Conservation (phyloP, 1,284 basidiomycete genomes). For the Sporisorium exsertum region DNA sequence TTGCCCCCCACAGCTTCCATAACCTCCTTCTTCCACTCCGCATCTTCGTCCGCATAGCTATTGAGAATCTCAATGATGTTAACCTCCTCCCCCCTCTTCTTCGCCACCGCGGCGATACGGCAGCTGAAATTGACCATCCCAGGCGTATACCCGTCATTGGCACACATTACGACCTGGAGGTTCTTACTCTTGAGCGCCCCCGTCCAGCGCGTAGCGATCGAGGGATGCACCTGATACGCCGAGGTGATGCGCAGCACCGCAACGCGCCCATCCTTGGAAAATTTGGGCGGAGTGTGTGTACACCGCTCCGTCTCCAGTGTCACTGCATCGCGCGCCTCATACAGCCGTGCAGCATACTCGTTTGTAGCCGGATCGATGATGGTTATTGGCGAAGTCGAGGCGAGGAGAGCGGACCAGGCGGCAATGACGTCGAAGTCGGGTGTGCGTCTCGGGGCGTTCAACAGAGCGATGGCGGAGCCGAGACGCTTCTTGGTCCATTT, state of each 20-base stretch:
- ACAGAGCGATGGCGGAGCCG: slow-evolving; percentile 45
- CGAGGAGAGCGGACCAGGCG: slow-evolving; percentile 42
- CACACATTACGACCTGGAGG: slow-evolving; percentile 59
- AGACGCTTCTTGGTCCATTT: slow-evolving; percentile 56
- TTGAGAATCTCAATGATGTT: slow-evolving; percentile 54
- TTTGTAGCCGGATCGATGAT: slow-evolving; percentile 44
- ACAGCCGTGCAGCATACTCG: slow-evolving; percentile 35
- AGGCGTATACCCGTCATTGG: slow-evolving; percentile 50
- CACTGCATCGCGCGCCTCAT: slow-evolving; percentile 46
- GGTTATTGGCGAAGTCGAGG: slow-evolving; percentile 34
- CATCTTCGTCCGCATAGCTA: slow-evolving; percentile 50
- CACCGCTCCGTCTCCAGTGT: slow-evolving; percentile 50
- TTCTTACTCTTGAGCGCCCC: slow-evolving; percentile 53
- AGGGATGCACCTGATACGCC: slow-evolving; percentile 55
- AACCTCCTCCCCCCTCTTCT: slow-evolving; percentile 45
- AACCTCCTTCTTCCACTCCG: slow-evolving; percentile 15
- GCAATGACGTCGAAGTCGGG: slow-evolving; percentile 50
- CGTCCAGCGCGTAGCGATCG: slow-evolving; percentile 57
- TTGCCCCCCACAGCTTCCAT: slow-evolving; percentile 29
- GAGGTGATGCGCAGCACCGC: slow-evolving; percentile 53
- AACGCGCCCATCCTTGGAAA: slow-evolving; percentile 55
- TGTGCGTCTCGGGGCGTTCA: slow-evolving; percentile 55
- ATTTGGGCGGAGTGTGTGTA: slow-evolving; percentile 59
- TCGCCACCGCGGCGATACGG: slow-evolving; percentile 40
- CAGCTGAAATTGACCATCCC: slow-evolving; percentile 45